phyloP scores from a whole-genome alignment of 2,329 filamentous ascomycete species.

The Ilyonectria sp. region DNA sequence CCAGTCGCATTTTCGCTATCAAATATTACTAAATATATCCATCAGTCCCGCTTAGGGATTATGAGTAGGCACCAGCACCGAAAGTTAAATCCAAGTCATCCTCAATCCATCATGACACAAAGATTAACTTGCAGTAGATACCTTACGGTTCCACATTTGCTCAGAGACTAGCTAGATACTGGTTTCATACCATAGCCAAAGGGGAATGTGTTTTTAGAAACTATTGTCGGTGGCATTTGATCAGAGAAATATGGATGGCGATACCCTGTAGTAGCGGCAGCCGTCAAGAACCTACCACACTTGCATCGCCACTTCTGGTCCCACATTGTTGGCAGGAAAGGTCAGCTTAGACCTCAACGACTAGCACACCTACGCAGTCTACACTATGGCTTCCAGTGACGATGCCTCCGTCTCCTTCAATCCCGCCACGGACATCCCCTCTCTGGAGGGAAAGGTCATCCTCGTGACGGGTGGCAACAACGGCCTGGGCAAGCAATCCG shows the following conservation, averaged over 20 bases:
- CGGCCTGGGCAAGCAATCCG: slow-evolving; percentile 59
- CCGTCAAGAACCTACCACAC: slow-evolving; percentile 4
- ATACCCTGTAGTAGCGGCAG: slow-evolving; percentile 5
- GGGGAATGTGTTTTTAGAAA: neutral
- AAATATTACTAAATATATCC: neutral
- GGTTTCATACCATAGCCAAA: slow-evolving; percentile 1
- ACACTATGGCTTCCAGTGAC: neutral
- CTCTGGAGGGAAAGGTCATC: slow-evolving; percentile 82
- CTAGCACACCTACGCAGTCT: neutral
- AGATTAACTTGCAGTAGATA: neutral
- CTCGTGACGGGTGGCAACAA: slow-evolving; percentile 90
- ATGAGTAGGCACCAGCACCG: neutral
- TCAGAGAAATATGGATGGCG: neutral
- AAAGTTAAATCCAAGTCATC: neutral
- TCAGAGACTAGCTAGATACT: neutral
- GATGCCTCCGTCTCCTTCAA: slow-evolving; percentile 25
- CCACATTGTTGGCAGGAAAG: neutral
- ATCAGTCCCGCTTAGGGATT: neutral
- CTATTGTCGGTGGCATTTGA: neutral
- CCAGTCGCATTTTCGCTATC: neutral
- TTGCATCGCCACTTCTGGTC: neutral
- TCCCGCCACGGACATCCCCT: slow-evolving; percentile 60
- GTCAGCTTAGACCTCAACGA: neutral
- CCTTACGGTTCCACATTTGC: neutral
- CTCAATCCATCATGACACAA: neutral